These are phyloP conservation scores for Pestalotiopsis sp. DNA, from an alignment of 2,329 filamentous ascomycete species.

Conservation along the genomic window DNA sequence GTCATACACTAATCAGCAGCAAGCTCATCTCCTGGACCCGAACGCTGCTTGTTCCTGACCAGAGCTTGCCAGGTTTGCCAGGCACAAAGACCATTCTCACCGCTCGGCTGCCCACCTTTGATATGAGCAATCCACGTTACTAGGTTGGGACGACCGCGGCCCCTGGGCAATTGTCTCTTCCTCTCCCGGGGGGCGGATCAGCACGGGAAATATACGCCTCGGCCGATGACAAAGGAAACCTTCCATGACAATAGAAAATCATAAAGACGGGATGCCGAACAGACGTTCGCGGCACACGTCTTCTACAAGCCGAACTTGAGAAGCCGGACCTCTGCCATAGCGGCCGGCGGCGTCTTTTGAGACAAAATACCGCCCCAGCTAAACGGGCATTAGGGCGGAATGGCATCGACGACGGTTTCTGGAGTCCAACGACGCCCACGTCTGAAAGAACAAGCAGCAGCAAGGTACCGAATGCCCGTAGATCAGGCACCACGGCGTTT, in stretches of 20 bases:
- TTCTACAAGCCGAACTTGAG: neutral
- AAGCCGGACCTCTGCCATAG: neutral
- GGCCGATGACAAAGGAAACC: neutral
- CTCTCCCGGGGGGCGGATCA: neutral
- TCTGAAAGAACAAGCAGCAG: no score
- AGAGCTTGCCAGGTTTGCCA: neutral
- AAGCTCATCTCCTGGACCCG: neutral
- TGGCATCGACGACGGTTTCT: conserved; percentile 6
- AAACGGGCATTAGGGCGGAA: conserved; percentile 11
- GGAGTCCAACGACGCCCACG: no score
- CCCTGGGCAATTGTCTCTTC: neutral
- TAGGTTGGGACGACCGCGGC: neutral
- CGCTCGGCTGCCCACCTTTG: neutral
- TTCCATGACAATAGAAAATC: neutral
- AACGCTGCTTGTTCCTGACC: neutral
- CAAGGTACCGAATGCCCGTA: no score
- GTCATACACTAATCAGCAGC: neutral
- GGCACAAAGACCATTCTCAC: neutral
- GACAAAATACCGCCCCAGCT: conserved; percentile 1
- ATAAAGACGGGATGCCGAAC: neutral
- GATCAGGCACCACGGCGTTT: no score
- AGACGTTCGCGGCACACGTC: neutral
- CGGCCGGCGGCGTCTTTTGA: conserved; percentile 7
- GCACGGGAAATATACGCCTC: neutral
- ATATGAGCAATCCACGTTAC: neutral